These are phyloP conservation scores for Alternaria angustiovoidea DNA, from an alignment of 2,329 filamentous ascomycete genomes.

Conservation along the genomic window DNA sequence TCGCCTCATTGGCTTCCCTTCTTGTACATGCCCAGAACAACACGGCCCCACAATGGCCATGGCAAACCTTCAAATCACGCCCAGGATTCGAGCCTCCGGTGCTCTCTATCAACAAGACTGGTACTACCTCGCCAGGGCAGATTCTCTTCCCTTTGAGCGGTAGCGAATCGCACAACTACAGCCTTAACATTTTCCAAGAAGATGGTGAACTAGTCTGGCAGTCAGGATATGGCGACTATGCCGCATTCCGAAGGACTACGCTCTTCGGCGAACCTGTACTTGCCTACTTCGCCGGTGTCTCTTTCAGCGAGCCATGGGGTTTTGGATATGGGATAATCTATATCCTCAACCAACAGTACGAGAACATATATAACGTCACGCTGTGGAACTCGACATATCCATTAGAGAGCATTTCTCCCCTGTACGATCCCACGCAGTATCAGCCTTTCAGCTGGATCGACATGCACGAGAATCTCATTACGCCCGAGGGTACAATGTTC, in stretches of 20 bases:
- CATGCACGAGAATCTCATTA: slow-evolving; percentile 20
- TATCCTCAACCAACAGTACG: slow-evolving; percentile 7
- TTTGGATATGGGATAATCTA: slow-evolving; percentile 5
- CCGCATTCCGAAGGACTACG: background rate
- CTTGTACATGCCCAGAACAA: background rate
- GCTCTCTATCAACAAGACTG: slow-evolving; percentile 11
- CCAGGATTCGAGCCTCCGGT: slow-evolving; percentile 13
- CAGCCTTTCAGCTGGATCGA: slow-evolving; percentile 16
- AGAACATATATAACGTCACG: slow-evolving; percentile 7
- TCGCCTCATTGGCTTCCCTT: background rate
- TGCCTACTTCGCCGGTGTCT: background rate
- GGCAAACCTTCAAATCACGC: slow-evolving; percentile 17
- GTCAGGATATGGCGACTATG: slow-evolving; percentile 4
- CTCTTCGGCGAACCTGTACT: slow-evolving; percentile 7
- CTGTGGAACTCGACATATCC: slow-evolving; percentile 4
- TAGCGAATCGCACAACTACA: slow-evolving; percentile 13
- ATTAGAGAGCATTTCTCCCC: slow-evolving; percentile 7
- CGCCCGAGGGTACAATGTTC: slow-evolving; percentile 15
- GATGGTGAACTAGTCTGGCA: slow-evolving; percentile 5
- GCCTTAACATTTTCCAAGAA: slow-evolving; percentile 13
- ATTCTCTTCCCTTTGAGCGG: slow-evolving; percentile 15
- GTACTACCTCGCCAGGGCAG: slow-evolving; percentile 2
- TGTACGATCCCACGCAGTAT: slow-evolving; percentile 16
- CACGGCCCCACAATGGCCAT: slow-evolving; percentile 11
- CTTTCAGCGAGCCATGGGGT: slow-evolving; percentile 1